Evolutionary conservation across 805 yeast genomes (phyloP), one percentile per base, ranked within the genome.

Genomic region (Trichomonascus vanleenenianus): DNA sequence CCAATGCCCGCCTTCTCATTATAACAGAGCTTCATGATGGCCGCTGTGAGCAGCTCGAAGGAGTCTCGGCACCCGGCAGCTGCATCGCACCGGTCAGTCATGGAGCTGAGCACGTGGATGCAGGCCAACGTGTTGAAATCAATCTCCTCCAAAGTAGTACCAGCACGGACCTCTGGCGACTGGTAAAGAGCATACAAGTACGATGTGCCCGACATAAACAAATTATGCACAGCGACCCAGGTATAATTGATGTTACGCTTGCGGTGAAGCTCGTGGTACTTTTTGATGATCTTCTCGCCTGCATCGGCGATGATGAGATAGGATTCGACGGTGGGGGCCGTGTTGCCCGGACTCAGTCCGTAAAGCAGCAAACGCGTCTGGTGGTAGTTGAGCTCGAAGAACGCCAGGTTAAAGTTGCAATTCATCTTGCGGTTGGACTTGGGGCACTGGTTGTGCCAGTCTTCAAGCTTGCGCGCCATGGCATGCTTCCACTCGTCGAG

Each of bases 141-240:
- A 30, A 81, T 70, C 40, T 73, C 77, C 18, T 70, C 68, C 16
- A 77, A 52, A 1, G 73, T 60, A 15, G 78, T 71, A 4, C 65
- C 64, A 4, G 63, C 58, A 18, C 82, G 61, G 2, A 74, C 76
- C 40, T 71, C 73, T n/a, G 70, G 70, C 32, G 85, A 76, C 59
- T 83, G 83, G 60, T 84, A 87, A 11, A 86, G 70, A 1, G 88
- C 75, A 59, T 84, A 87, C 38, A 88, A 67, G 54, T 79, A 87
- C 1, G 95, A 83, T 22, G 91, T 83, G 0, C 95, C 94, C 0
- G 95, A 89, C 83, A 85, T 82, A 59, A 86, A 86, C 44, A 86
- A 67, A 59, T 86, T 87, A 61, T 87, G 95, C 2, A 86, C 89
- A 0, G 94, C 93, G 1, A 88, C 89, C 96, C 96, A 88, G 0